Conservation (phyloP, 1,284 basidiomycete genomes). For the Ustilago nuda region DNA sequence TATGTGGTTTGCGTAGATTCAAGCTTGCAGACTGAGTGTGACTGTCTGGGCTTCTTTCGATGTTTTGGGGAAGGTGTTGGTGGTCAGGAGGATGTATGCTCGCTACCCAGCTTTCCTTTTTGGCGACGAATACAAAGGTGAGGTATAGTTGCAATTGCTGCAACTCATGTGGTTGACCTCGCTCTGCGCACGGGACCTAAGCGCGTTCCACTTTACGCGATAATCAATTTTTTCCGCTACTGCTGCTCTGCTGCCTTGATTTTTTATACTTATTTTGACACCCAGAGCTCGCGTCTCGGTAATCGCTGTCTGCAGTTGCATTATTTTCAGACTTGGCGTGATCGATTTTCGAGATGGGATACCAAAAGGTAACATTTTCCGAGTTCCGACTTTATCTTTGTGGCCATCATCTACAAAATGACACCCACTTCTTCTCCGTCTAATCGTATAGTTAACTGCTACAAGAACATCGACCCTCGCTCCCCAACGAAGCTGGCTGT, state of each 20-base stretch:
- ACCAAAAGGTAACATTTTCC: constrained; percentile 12
- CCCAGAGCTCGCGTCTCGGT: constrained; percentile 1
- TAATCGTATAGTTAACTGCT: constrained; percentile 1
- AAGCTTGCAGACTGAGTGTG: neutral
- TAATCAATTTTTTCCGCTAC: constrained; percentile 1
- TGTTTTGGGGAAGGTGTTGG: constrained; percentile 4
- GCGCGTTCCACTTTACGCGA: constrained; percentile 37
- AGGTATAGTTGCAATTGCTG: constrained; percentile 1
- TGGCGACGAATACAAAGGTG: constrained; percentile 17
- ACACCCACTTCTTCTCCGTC: neutral
- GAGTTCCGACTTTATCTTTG: constrained; percentile 27
- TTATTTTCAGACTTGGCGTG: neutral
- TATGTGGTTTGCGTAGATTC: constrained; percentile 20
- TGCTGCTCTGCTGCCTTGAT: constrained; percentile 1
- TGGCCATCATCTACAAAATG: constrained; percentile 12
- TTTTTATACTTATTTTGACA: neutral
- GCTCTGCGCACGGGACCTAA: constrained; percentile 9
- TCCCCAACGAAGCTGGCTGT: constrained; percentile 2
- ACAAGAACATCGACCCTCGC: constrained; percentile 5
- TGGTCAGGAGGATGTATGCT: constrained; percentile 25
- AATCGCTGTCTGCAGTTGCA: constrained; percentile 15
- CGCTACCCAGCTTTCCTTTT: constrained; percentile 15
- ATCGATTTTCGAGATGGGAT: constrained; percentile 7
- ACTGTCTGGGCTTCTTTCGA: neutral
- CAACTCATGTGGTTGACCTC: constrained; percentile 3